phyloP scores from a whole-genome alignment of 768 basidiomycete species.

The Auricularia sp. region DNA sequence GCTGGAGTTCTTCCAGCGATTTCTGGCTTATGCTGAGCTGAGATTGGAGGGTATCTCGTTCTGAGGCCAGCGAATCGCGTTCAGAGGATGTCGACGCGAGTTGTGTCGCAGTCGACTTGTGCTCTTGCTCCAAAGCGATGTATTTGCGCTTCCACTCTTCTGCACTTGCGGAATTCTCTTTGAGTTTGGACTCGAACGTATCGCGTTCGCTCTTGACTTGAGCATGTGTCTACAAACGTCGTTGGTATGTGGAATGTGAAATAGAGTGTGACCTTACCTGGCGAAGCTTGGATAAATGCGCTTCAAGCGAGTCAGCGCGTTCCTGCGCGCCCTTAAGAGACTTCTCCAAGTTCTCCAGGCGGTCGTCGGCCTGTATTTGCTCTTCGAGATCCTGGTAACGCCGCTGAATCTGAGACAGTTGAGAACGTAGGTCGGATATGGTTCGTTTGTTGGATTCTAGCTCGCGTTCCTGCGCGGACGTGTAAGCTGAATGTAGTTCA shows the following conservation, averaged over 20 bases:
- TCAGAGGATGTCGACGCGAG: constrained; percentile 37
- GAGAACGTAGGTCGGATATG: constrained; percentile 40
- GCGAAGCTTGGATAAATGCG: constrained; percentile 67
- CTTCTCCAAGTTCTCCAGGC: constrained; percentile 60
- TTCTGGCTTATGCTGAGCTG: constrained; percentile 37
- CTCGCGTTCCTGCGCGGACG: constrained; percentile 53
- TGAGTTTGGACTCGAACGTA: constrained; percentile 38
- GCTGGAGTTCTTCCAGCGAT: constrained; percentile 43
- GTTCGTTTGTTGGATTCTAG: constrained; percentile 53
- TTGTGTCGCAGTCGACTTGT: constrained; percentile 31
- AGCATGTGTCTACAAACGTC: constrained; percentile 37
- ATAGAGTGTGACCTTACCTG: constrained; percentile 41
- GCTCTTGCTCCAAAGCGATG: constrained; percentile 34
- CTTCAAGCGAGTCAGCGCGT: constrained; percentile 74
- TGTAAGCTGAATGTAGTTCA: neutral
- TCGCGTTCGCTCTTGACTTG: constrained; percentile 56
- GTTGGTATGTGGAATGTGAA: neutral
- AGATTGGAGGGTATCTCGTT: constrained; percentile 40
- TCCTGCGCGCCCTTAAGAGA: constrained; percentile 72
- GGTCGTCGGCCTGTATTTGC: constrained; percentile 71
- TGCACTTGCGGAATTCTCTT: constrained; percentile 22
- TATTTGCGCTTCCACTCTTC: constrained; percentile 43
- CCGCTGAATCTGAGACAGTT: constrained; percentile 45
- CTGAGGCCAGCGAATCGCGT: constrained; percentile 37
- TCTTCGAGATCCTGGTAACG: constrained; percentile 66